phyloP scores from a whole-genome alignment of 2,329 filamentous ascomycete species.

The Diatrype stigma region DNA sequence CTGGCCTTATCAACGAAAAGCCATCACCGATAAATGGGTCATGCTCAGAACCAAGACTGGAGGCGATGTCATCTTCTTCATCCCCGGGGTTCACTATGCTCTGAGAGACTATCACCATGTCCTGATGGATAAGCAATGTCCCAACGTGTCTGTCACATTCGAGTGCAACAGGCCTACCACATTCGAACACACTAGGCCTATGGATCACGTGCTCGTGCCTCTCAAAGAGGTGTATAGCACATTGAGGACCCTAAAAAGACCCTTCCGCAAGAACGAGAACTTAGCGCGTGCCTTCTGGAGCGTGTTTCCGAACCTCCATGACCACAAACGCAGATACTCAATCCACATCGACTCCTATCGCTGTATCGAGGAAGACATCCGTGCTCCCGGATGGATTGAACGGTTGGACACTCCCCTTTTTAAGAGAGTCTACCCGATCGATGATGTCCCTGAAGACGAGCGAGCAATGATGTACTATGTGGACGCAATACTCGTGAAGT shows the following conservation, averaged over 20 bases:
- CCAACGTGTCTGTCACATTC: too few relatives aligned
- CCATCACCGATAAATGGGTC: too few relatives aligned
- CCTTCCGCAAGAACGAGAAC: not conserved
- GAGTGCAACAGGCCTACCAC: too few relatives aligned
- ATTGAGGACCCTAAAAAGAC: too few relatives aligned
- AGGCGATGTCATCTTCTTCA: not conserved
- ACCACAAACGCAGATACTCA: not conserved
- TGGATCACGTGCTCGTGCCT: not conserved
- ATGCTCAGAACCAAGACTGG: not conserved
- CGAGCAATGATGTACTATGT: not conserved
- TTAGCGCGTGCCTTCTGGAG: not conserved
- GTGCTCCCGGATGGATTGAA: not conserved
- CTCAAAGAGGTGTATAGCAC: not conserved
- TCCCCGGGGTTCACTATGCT: not conserved
- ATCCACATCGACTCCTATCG: not conserved
- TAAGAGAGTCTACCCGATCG: not conserved
- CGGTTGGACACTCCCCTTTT: not conserved
- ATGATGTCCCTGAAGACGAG: too few relatives aligned
- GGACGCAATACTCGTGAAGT: not conserved
- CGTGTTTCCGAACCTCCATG: not conserved
- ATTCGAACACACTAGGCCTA: not conserved
- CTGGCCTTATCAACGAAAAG: too few relatives aligned
- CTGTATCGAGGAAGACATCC: not conserved
- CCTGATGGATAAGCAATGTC: not conserved
- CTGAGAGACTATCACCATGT: too few relatives aligned